Conservation (phyloP, 257 asterid species). For the Fraxinus pennsylvanica region DNA sequence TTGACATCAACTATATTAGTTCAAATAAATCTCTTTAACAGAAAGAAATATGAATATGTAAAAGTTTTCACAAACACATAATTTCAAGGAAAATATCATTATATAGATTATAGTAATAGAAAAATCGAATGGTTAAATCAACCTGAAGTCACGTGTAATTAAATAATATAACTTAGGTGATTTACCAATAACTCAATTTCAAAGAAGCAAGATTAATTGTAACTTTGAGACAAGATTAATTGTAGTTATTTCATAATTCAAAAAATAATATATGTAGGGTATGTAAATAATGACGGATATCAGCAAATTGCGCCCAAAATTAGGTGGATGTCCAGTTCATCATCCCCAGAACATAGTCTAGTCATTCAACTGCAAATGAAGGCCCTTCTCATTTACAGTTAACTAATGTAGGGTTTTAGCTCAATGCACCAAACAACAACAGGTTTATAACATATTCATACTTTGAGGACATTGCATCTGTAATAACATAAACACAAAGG, state of each 20-base stretch:
- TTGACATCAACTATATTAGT: conserved; percentile 22
- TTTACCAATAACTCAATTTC: neutral
- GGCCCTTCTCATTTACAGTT: neutral
- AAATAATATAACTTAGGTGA: neutral
- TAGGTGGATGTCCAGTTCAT: neutral
- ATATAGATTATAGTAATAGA: neutral
- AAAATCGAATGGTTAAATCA: neutral
- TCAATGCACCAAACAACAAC: neutral
- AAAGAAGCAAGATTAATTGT: neutral
- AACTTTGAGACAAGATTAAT: neutral
- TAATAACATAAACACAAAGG: too few species aligned
- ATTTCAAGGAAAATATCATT: neutral
- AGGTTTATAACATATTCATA: neutral
- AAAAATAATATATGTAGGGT: neutral
- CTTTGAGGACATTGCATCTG: too few species aligned
- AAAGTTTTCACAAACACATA: neutral
- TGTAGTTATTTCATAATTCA: neutral
- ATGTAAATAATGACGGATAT: neutral
- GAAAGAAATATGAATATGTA: neutral
- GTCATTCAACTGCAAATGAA: neutral
- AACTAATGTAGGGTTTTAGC: neutral
- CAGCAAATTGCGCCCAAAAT: neutral
- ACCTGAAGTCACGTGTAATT: neutral
- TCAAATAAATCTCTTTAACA: neutral
- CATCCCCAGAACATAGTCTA: neutral